phyloP scores from a whole-genome alignment of 441 rosid genomes.

The Aleurites moluccanus region DNA sequence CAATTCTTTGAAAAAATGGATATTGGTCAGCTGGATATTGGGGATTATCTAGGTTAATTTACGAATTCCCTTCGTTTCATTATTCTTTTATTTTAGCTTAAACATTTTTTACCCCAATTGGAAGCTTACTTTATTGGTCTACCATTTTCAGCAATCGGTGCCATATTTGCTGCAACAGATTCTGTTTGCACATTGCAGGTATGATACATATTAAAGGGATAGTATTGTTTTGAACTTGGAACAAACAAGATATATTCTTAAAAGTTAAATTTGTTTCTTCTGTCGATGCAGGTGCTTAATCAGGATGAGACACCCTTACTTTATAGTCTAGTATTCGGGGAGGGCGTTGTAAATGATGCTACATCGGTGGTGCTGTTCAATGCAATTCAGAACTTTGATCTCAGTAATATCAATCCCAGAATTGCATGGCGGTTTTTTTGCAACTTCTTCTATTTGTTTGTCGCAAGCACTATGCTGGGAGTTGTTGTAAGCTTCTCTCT shows the following conservation, averaged over 20 bases:
- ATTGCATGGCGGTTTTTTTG: constrained; percentile 64
- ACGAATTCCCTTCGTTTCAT: constrained; percentile 8
- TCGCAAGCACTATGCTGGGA: constrained; percentile 81
- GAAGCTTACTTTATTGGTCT: constrained; percentile 13
- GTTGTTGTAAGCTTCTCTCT: constrained; percentile 59
- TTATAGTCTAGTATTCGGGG: constrained; percentile 93
- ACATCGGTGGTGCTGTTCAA: constrained; percentile 97
- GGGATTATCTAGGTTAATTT: constrained; percentile 67
- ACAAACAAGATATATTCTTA: background rate
- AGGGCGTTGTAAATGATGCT: constrained; percentile 97
- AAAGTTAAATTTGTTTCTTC: constrained; percentile 13
- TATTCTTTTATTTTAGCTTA: background rate
- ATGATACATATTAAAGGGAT: constrained; percentile 16
- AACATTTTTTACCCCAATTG: background rate
- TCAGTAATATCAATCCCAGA: constrained; percentile 48
- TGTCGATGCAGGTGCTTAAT: constrained; percentile 65
- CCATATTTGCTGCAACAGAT: constrained; percentile 95
- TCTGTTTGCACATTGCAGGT: constrained; percentile 98
- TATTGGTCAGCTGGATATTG: constrained; percentile 61
- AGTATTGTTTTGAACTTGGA: constrained; percentile 8
- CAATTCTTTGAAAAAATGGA: constrained; percentile 57
- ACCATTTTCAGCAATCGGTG: constrained; percentile 69
- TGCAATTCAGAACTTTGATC: constrained; percentile 90
- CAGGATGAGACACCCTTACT: constrained; percentile 96
- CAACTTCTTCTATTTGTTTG: constrained; percentile 73